A percentile compares a stretch with the other conserved stretches of the same genome.
Evolutionary conservation across 2,329 filamentous ascomycete species (phyloP).

Genomic region (Exophiala xenobiotica): DNA sequence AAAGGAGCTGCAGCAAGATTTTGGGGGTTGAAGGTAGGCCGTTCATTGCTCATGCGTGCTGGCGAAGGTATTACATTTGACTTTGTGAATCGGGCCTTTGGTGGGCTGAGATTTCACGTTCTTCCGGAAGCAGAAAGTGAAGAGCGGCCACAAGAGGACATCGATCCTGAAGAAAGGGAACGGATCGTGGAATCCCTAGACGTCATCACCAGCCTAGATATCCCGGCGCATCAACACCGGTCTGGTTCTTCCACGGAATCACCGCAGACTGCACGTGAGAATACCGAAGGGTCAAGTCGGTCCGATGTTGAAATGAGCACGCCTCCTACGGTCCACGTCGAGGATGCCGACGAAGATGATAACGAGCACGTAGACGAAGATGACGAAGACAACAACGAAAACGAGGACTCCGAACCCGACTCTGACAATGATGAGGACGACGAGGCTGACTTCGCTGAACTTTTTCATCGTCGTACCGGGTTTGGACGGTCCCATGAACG

Average conservation of each 20-base stretch:
- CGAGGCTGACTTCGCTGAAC: constrained; percentile 34
- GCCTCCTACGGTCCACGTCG: constrained; percentile 21
- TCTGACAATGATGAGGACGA: constrained; percentile 35
- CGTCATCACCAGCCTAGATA: constrained; percentile 26
- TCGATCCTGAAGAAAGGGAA: constrained; percentile 49
- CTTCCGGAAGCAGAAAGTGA: constrained; percentile 37
- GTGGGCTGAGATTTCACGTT: constrained; percentile 52
- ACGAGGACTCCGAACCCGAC: constrained; percentile 24
- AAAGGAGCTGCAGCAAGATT: constrained; percentile 48
- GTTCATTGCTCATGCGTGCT: constrained; percentile 59
- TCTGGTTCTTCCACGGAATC: constrained; percentile 6
- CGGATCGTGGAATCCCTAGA: constrained; percentile 41
- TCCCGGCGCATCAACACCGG: background rate
- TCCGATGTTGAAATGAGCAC: constrained; percentile 17
- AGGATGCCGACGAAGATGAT: constrained; percentile 31
- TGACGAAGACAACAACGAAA: constrained; percentile 18
- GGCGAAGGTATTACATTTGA: constrained; percentile 56
- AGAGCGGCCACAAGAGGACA: constrained; percentile 50
- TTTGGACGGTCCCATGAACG: constrained; percentile 49
- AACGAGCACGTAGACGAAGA: constrained; percentile 22
- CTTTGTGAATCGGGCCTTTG: constrained; percentile 61
- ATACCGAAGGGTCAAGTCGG: constrained; percentile 7
- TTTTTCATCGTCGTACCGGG: constrained; percentile 49
- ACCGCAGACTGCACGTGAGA: constrained; percentile 4
- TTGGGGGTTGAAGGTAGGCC: constrained; percentile 61